Base-by-base conservation (phyloP, 768 basidiomycete species). In the Filobasidium floriforme region DNA sequence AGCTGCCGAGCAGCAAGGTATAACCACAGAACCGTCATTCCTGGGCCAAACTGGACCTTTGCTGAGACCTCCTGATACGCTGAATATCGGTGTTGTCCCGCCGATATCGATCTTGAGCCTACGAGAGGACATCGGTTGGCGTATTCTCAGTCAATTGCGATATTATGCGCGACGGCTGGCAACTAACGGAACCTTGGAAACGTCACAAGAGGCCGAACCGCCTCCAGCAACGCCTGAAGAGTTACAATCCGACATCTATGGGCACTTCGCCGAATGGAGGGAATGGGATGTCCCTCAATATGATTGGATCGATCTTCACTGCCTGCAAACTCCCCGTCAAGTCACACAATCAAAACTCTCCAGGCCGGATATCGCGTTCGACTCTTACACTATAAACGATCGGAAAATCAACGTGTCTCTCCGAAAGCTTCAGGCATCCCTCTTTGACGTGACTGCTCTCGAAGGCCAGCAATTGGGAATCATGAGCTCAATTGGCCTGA, bases 11-110 rank as follows among this genome's bases (percentile, higher is more conserved):
- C 28, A 65, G 5, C 41, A 65, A n/a, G 41, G 63, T 14, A 64
- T 72, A 29, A 41, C 57, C 19, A 68, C 71, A 2, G 89, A 92
- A 73, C 88, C 89, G 9, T 81, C 90, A 15, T 91, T 90, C 24
- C 85, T 88, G 40, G 89, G 86, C 37, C 89, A 91, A 59, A 88
- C 89, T 7, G 91, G 90, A 1, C 90, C 85, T 73, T 82, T 93
- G 41, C 85, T 92, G 28, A 89, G 89, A 73, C 84, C 82, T 54
- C 82, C 10, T 87, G 89, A 9, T 84, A 87, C 19, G 15, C 15
- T 49, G 46, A 6, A 2, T 4, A 26, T 57, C 18, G 54, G 26
- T 57, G 4, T 28, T 24, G 15, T 49, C 18, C 46, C 14, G 54
- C 54, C 54, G 12, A 57, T 14, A 57, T 26, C 54, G 22, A 49